Evolutionary conservation across 2,329 filamentous ascomycete genomes (phyloP), one percentile per base, ranked within the genome.

Genomic region (Cucurbitaria berberidis): DNA sequence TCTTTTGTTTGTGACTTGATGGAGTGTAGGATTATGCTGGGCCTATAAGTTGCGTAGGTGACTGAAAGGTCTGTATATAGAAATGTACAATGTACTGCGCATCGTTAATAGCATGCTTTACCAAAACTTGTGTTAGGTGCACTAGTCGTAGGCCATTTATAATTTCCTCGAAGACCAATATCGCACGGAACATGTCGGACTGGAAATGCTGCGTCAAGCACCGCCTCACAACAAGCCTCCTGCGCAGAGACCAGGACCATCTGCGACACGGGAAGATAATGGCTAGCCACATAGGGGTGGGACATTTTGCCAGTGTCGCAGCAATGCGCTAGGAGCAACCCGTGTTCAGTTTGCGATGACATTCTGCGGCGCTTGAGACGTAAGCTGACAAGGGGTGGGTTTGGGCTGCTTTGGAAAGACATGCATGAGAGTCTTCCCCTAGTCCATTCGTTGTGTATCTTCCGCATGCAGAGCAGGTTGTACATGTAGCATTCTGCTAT

Each of bases 11-110:
- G 18, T 22, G 35, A 9, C 8, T 7, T 36, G 3, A 24, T 10
- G 35, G 35, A 18, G 8, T 60, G 52, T 61, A 59, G 58, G 55
- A 59, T 53, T 53, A 57, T 42, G 36, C 21, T 39, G 13, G 36
- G 19, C 19, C 21, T 22, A 21, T 22, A n/a, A 6, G 36, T 39
- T 22, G 36, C 36, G 15, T 39, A 11, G 21, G 36, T 5, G 36
- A 39, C 36, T 22, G 36, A n/a, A n/a, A 5, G 36, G 36, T 39
- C 19, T 39, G 21, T 53, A 61, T 59, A 60, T 55, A 60, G 53
- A 51, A 44, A 44, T 39, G 36, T 39, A 26, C 36, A 22, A 39
- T 39, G 36, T 39, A 39, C 36, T 39, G 5, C 9, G 36, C 15
- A 39, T 39, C 36, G 10, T 39, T 13, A 13, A 7, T 22, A 24